Percentiles rank a stretch among this genome's conserved stretches.
These are phyloP conservation scores for Protostelium mycophagum DNA, from an alignment of 78 protist genomes.

Conservation along the genomic window DNA sequence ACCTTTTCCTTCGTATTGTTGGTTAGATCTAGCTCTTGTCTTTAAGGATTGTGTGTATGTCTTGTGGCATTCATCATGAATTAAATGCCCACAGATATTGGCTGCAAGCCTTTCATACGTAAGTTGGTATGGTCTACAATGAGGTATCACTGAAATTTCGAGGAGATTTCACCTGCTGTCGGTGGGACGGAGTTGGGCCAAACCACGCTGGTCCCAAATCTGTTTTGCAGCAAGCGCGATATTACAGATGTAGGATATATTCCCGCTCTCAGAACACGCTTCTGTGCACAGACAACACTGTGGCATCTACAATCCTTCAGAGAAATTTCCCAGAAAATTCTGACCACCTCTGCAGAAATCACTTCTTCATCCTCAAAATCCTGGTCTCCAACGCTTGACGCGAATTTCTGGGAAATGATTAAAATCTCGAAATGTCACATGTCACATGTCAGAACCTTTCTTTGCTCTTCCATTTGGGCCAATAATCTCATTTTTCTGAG, in stretches of 20 bases:
- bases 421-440: not conserved
- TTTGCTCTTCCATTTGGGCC: not conserved
- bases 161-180: no score
- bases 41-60: not conserved
- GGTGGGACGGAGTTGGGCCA: no score
- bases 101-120: not conserved
- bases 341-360: not conserved
- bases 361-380: not conserved
- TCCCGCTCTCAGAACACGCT: not conserved
- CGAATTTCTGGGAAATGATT: not conserved
- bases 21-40: not conserved
- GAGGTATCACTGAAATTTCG: no score
- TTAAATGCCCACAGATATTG: not conserved
- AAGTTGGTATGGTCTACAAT: no score
- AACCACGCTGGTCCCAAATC: constrained; percentile 1
- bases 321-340: not conserved
- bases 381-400: not conserved
- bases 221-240: not conserved
- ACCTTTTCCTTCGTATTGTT: not conserved
- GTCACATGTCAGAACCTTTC: not conserved
- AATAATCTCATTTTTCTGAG: not conserved
- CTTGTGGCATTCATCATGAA: not conserved
- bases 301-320: not conserved
- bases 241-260: not conserved
- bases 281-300: not conserved